Base-by-base conservation (phyloP, 1,284 basidiomycete genomes). In the Peniophora sp. region DNA sequence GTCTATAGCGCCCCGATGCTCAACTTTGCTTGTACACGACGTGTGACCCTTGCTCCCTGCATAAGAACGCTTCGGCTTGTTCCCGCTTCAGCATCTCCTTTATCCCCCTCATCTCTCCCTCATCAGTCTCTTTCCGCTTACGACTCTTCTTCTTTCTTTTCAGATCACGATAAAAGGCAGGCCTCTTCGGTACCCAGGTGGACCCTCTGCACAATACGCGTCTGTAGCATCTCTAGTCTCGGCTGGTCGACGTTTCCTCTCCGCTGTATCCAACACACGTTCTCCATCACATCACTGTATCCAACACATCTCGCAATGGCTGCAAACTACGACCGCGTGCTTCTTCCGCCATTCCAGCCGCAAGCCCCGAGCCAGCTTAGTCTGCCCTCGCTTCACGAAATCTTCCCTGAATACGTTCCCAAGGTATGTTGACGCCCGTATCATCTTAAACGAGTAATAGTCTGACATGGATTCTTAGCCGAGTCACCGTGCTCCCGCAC, bases 321-420 rank as follows among this genome's bases (percentile, higher is more conserved):
- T 32, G 27, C 27, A 5, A 32, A 32, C 27, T 32, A 32, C 27
- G 27, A 32, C 27, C 27, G 15, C 37, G 37, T 41, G n/a, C 6
- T 41, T n/a, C 37, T 20, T n/a, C 37, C 37, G 37, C 37, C 18
- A 5, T 20, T n/a, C 18, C 37, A 41, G 15, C n/a, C 15, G 8
- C 37, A 20, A 8, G 37, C 37, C 15, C 37, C 37, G 15, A 41
- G n/a, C 15, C 37, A 41, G n/a, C 15, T 41, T 41, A n/a, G 18
- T 17, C 60, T 51, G 47, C 60, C 55, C 49, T 53, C 37, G 54
- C 51, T 60, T 52, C 54, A 60, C 42, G 58, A 63, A 58, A 54
- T 58, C 49, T 55, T 60, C 49, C 58, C 64, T 55, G 52, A 46
- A 18, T 54, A 50, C 58, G 69, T 52, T 32, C 39, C 54, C 41